Percentiles rank a stretch among this genome's conserved stretches.
Conservation (phyloP, 306 rosid species). For the Erythrophleum fordii region DNA sequence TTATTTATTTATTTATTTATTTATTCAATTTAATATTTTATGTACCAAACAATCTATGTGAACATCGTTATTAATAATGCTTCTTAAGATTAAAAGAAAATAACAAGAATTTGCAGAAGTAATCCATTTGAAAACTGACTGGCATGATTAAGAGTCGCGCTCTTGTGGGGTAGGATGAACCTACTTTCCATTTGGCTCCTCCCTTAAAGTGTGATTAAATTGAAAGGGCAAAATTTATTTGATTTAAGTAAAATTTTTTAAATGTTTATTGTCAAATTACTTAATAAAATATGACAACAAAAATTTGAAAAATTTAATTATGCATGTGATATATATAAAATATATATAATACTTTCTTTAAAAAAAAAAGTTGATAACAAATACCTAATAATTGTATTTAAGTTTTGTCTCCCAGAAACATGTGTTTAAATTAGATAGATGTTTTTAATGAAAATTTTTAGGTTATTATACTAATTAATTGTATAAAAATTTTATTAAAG, state of each 20-base stretch:
- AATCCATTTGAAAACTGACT: neutral
- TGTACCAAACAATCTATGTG: too few species aligned
- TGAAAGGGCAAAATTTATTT: too few species aligned
- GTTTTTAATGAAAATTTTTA: neutral
- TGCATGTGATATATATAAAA: too few species aligned
- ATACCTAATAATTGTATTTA: neutral
- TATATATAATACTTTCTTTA: neutral
- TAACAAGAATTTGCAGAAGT: conserved; percentile 15
- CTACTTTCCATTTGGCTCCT: conserved; percentile 23
- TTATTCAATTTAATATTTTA: too few species aligned
- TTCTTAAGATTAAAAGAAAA: neutral
- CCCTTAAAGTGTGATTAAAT: conserved; percentile 22
- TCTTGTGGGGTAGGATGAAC: conserved; percentile 9
- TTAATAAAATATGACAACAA: too few species aligned
- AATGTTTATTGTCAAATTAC: too few species aligned
- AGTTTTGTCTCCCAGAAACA: neutral
- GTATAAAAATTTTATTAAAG: neutral
- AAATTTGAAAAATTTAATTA: too few species aligned
- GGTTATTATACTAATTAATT: neutral
- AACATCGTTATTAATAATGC: neutral
- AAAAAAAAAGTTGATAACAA: too few species aligned
- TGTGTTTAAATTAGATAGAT: conserved; percentile 3
- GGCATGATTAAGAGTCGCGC: conserved; percentile 6
- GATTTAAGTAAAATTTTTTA: too few species aligned
- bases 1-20: too few species aligned